These are phyloP conservation scores for Gossypium stocksii DNA, from an alignment of 345 rosid genomes.

Conservation along the genomic window DNA sequence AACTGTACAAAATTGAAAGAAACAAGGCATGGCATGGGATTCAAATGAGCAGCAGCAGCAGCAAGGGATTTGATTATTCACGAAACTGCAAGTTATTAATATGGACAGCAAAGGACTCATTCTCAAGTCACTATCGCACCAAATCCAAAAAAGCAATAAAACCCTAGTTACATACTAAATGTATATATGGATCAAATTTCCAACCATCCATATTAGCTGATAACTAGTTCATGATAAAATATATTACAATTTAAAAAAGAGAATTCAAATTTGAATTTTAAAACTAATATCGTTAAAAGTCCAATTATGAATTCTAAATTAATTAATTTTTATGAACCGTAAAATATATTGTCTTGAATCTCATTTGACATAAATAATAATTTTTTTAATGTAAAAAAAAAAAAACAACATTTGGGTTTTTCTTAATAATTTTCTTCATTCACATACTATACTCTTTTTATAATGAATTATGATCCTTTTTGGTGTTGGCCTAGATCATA, in stretches of 20 bases:
- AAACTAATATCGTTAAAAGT: too few relatives aligned
- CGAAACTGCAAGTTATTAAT: not conserved
- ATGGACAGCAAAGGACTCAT: conserved; percentile 1
- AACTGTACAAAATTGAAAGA: not conserved
- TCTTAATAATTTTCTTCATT: not conserved
- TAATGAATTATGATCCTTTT: not conserved
- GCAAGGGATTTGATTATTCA: not conserved
- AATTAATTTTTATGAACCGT: too few relatives aligned
- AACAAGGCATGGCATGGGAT: not conserved
- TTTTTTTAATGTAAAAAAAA: too few relatives aligned
- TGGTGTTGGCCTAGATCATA: too few relatives aligned
- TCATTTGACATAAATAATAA: not conserved
- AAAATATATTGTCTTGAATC: fast-evolving
- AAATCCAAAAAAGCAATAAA: not conserved
- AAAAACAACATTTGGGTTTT: too few relatives aligned
- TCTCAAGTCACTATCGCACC: conserved; percentile 10
- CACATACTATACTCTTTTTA: not conserved
- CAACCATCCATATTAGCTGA: not conserved
- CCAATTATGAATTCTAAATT: too few relatives aligned
- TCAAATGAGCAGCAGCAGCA: not conserved
- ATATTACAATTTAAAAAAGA: too few relatives aligned
- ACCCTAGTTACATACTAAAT: not conserved
- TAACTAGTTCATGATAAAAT: too few relatives aligned
- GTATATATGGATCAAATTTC: not conserved
- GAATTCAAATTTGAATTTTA: too few relatives aligned